Conservation (phyloP, 1,284 basidiomycete species). For the Chiua sp. region DNA sequence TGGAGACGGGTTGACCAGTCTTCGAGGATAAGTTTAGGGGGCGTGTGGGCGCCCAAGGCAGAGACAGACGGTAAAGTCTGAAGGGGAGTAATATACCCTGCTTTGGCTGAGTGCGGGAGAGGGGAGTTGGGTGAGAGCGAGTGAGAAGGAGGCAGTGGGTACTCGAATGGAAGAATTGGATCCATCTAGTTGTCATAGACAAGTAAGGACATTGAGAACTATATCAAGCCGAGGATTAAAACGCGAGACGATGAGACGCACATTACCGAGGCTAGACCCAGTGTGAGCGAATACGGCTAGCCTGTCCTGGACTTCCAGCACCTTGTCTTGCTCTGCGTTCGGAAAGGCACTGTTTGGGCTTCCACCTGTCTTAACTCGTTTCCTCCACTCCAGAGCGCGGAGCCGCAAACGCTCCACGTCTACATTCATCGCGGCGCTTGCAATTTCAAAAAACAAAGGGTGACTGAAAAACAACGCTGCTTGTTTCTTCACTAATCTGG, state of each 20-base stretch:
- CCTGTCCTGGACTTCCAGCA: neutral
- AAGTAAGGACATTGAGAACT: neutral
- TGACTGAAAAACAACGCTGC: slow-evolving; percentile 41
- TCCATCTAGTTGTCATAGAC: neutral
- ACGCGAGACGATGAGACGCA: neutral
- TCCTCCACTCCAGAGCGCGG: slow-evolving; percentile 15
- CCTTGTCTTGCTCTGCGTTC: neutral
- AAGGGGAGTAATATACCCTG: neutral
- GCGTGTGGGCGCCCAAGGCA: neutral
- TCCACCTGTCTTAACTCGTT: neutral
- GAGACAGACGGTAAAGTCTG: neutral
- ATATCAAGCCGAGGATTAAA: slow-evolving; percentile 39
- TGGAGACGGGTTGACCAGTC: neutral
- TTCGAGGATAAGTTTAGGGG: neutral
- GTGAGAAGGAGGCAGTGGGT: neutral
- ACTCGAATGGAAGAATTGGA: neutral
- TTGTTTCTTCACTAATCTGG: slow-evolving; percentile 44
- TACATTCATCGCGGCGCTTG: neutral
- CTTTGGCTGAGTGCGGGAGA: neutral
- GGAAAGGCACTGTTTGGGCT: neutral
- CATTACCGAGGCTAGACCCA: slow-evolving; percentile 19
- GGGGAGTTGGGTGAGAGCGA: neutral
- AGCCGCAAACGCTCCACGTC: neutral
- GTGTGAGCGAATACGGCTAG: slow-evolving; percentile 7
- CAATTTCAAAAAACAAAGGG: slow-evolving; percentile 30